Conservation (phyloP, 495 filamentous ascomycete genomes). For the Podospora australis region DNA sequence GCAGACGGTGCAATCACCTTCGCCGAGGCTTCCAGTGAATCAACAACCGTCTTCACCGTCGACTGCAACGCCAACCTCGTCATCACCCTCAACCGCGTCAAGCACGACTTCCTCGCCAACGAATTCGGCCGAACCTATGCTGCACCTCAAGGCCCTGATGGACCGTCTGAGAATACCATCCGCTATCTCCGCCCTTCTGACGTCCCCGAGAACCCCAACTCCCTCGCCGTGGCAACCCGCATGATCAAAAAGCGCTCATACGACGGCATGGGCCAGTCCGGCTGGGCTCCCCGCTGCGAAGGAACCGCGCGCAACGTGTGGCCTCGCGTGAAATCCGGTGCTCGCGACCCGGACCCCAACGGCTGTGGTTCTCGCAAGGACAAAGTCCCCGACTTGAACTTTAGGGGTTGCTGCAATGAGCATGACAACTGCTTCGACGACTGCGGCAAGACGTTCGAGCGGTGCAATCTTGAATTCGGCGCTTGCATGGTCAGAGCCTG, state of each 20-base stretch:
- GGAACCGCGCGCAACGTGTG: background rate
- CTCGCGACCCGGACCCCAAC: background rate
- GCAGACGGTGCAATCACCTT: background rate
- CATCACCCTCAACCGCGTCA: background rate
- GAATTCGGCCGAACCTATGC: background rate
- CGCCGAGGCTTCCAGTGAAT: background rate
- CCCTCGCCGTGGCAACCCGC: background rate
- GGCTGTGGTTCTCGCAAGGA: conserved; percentile 1
- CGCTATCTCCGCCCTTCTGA: conserved; percentile 4
- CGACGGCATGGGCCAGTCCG: background rate
- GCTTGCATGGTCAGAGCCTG: conserved; percentile 3
- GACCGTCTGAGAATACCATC: background rate
- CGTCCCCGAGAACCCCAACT: background rate
- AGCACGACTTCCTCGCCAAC: conserved; percentile 3
- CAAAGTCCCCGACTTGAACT: conserved; percentile 11
- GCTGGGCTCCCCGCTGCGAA: background rate
- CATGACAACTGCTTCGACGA: conserved; percentile 12
- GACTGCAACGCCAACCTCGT: conserved; percentile 7
- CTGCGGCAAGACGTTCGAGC: conserved; percentile 10
- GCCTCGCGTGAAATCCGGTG: background rate
- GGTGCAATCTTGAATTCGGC: conserved; percentile 13
- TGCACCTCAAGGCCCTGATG: conserved; percentile 1
- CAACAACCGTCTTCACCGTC: conserved; percentile 6
- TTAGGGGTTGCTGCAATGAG: conserved; percentile 10
- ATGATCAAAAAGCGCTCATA: background rate